These are phyloP conservation scores for Epichloe glyceriae DNA, from an alignment of 2,329 filamentous ascomycete genomes.

Conservation along the genomic window DNA sequence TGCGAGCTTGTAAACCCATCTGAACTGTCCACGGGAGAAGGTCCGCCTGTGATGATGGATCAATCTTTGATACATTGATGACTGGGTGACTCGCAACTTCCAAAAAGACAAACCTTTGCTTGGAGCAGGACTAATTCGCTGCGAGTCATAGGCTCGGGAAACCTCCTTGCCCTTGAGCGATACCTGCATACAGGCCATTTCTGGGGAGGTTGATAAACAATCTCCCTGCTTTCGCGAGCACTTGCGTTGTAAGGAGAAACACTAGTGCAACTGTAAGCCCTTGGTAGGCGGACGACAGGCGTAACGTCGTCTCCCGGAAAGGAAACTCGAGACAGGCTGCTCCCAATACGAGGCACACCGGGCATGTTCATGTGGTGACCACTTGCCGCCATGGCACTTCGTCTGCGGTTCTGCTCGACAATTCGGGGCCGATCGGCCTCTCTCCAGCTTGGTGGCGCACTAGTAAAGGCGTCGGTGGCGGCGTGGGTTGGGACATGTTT, in stretches of 20 bases:
- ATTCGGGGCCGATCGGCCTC: conserved; percentile 33
- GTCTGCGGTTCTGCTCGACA: conserved; percentile 35
- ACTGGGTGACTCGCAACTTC: neutral
- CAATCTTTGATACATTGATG: neutral
- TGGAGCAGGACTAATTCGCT: conserved; percentile 23
- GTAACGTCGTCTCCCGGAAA: conserved; percentile 29
- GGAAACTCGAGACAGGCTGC: conserved; percentile 32
- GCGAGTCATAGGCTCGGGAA: conserved; percentile 20
- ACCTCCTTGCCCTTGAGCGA: conserved; percentile 32
- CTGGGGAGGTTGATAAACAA: conserved; percentile 18
- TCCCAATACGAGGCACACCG: conserved; percentile 31
- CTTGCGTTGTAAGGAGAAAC: conserved; percentile 17
- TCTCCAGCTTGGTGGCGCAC: conserved; percentile 39
- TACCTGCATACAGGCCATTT: conserved; percentile 11
- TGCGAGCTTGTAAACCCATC: conserved; percentile 25
- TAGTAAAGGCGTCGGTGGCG: conserved; percentile 41
- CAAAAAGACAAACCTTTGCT: conserved; percentile 19
- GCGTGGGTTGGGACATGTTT: conserved; percentile 50
- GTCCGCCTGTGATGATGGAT: conserved; percentile 2
- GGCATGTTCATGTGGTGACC: conserved; percentile 26
- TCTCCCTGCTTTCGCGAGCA: conserved; percentile 17
- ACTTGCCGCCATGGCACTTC: conserved; percentile 33
- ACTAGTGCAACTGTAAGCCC: conserved; percentile 31
- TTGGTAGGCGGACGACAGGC: conserved; percentile 26
- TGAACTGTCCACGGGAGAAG: conserved; percentile 19